Percentiles rank a stretch among this genome's conserved stretches.
These are phyloP conservation scores for Scalesia atractyloides DNA, from an alignment of 129 eudicot species.

Conservation along the genomic window DNA sequence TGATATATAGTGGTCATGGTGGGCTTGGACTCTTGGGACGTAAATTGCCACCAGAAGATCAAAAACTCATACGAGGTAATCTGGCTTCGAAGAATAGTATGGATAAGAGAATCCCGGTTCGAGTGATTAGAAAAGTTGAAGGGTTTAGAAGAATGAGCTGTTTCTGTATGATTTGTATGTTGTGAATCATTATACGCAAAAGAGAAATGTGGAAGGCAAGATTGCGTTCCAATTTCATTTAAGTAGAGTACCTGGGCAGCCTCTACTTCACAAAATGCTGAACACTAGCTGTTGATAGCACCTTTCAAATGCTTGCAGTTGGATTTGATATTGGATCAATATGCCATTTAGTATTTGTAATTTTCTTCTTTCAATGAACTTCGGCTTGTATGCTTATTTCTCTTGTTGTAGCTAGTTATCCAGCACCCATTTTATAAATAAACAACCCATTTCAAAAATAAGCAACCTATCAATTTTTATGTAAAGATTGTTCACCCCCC, in stretches of 20 bases:
- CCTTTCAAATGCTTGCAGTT: no score
- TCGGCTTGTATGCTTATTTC: no score
- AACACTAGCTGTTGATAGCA: not conserved
- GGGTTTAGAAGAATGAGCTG: not conserved
- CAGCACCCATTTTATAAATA: no score
- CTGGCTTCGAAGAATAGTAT: conserved; percentile 49
- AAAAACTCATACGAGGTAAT: conserved; percentile 41
- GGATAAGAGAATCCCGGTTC: conserved; percentile 21
- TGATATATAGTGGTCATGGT: conserved; percentile 58
- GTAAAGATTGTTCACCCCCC: no score
- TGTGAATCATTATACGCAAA: conserved; percentile 21
- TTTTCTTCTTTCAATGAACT: not conserved
- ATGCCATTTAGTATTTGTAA: not conserved
- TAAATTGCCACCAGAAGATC: conserved; percentile 31
- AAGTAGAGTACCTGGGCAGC: conserved; percentile 36
- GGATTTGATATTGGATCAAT: no score
- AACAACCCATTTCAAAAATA: no score
- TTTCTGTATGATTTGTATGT: conserved; percentile 35
- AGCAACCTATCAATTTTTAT: no score
- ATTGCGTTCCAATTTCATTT: conserved; percentile 33
- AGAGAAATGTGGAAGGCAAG: conserved; percentile 35
- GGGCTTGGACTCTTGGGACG: conserved; percentile 25
- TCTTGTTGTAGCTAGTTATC: no score
- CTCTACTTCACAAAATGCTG: conserved; percentile 23
- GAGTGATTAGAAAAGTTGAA: conserved; percentile 38